A percentile compares a stretch with the other conserved stretches of the same genome.
Evolutionary conservation across 1,139 yeast genomes (phyloP).

Genomic region (Hemisphaericaspora xylanilytica): DNA sequence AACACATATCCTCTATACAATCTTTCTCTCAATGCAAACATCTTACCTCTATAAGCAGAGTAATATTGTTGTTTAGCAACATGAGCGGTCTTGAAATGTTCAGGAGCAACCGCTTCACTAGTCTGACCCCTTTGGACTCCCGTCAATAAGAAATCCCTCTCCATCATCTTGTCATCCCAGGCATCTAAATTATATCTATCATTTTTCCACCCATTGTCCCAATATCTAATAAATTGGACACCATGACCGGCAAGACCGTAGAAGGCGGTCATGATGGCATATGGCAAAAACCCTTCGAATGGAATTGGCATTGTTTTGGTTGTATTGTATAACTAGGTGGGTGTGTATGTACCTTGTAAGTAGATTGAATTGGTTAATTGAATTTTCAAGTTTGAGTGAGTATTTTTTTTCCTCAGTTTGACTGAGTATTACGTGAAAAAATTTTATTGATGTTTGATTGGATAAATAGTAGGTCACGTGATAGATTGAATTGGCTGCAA

Average conservation of each 20-base stretch:
- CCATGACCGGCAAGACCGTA: conserved; percentile 52
- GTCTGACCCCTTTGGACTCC: conserved; percentile 71
- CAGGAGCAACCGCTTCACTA: conserved; percentile 70
- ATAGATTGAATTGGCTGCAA: neutral
- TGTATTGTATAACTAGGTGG: too few relatives aligned
- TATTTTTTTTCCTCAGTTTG: neutral
- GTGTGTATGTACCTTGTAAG: too few relatives aligned
- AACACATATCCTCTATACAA: conserved; percentile 49
- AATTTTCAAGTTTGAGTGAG: too few relatives aligned
- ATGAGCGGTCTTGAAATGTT: conserved; percentile 50
- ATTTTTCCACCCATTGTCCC: conserved; percentile 54
- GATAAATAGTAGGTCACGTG: neutral
- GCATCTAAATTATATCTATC: conserved; percentile 47
- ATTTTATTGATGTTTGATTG: conserved; percentile 3
- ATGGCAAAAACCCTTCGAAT: conserved; percentile 51
- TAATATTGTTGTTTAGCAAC: conserved; percentile 40
- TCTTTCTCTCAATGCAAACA: conserved; percentile 49
- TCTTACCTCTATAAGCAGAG: conserved; percentile 51
- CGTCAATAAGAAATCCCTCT: conserved; percentile 73
- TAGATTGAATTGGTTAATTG: too few relatives aligned
- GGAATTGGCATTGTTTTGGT: conserved; percentile 42
- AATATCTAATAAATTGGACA: conserved; percentile 45
- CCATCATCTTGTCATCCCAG: conserved; percentile 54
- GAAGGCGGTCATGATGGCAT: conserved; percentile 48
- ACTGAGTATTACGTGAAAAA: neutral